Base-by-base conservation (phyloP, 495 filamentous ascomycete genomes). In the Penicillium salamii region DNA sequence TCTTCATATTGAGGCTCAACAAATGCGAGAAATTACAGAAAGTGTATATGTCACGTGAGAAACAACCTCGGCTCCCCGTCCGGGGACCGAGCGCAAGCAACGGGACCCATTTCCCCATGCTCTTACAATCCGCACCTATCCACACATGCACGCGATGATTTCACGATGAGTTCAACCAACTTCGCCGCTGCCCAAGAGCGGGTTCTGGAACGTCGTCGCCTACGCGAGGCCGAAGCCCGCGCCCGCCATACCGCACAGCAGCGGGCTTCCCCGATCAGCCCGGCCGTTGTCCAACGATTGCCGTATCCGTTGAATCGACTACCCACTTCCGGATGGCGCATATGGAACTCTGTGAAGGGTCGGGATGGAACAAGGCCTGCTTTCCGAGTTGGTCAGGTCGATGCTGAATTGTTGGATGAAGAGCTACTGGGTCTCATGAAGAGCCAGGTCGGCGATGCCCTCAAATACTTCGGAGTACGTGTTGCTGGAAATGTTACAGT, bases 381-480 rank as follows among this genome's bases (percentile, higher is more conserved):
- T 8, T 96, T 95, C 64, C 84, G 93, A 33, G 95, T 99, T 9
- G 91, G 92, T 6, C 93, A 99, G 74, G 88, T 99, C 20, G 93
- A 99, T 67, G 91, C 93, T 19, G 95, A 97, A 63, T 71, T 99
- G 26, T 72, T 99, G 33, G 93, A 99, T 66, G 91, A 97, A 62
- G 93, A 99, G 69, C 77, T 99, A 37, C 78, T 97, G 9, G 81
- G 84, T 18, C 74, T 97, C 57, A 70, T 99, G 46, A 89, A 88
- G 57, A 84, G 81, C 18, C 93, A 99, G 63, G 87, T 91, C 12
- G 88, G 88, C 44, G 89, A 96, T 46, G 93, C 86, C 7, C 69
- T 97, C 41, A 95, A 91, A 64, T 95, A 92, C 59, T 88, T 88
- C 42, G 87, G 87, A 32, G 83, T 86, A 62, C 34, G 50, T 44